Conservation (phyloP, 805 yeast genomes). For the Metschnikowia corniflorae region DNA sequence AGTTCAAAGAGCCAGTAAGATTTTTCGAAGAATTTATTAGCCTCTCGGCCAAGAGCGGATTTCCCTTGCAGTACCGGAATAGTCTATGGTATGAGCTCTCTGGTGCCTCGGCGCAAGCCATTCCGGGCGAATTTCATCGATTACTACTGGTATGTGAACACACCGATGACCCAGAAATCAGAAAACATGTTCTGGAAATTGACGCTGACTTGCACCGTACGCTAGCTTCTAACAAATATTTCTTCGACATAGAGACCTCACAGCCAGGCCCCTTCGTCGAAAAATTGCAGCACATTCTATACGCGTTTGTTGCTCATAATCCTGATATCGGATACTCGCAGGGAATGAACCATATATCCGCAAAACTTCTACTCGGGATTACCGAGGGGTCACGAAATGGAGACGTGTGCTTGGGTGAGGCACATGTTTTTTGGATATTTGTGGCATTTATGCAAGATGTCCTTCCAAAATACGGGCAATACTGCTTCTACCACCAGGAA, state of each 20-base stretch:
- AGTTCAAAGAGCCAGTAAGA: too few species aligned
- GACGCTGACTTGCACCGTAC: conserved; percentile 53
- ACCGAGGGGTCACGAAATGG: conserved; percentile 16
- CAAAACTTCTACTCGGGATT: conserved; percentile 43
- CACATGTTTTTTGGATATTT: conserved; percentile 53
- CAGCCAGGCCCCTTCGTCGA: conserved; percentile 52
- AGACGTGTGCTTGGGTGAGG: conserved; percentile 26
- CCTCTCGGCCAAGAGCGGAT: conserved; percentile 42
- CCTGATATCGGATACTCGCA: conserved; percentile 54
- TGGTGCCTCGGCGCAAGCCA: conserved; percentile 42
- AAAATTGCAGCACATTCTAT: conserved; percentile 44
- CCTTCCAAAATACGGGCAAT: conserved; percentile 41
- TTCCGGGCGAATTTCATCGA: conserved; percentile 47
- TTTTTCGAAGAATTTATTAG: too few species aligned
- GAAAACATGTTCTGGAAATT: conserved; percentile 42
- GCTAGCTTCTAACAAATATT: conserved; percentile 51
- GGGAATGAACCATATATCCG: conserved; percentile 61
- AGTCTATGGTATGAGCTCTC: conserved; percentile 53
- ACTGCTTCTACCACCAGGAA: conserved; percentile 8
- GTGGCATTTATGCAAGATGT: conserved; percentile 47
- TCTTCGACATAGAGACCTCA: conserved; percentile 35
- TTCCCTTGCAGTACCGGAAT: conserved; percentile 47
- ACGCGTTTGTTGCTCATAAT: conserved; percentile 47
- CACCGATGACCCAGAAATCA: conserved; percentile 4
- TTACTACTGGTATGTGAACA: conserved; percentile 16